Evolutionary conservation across 768 basidiomycete genomes (phyloP).

Genomic region (Tremella fuciformis): DNA sequence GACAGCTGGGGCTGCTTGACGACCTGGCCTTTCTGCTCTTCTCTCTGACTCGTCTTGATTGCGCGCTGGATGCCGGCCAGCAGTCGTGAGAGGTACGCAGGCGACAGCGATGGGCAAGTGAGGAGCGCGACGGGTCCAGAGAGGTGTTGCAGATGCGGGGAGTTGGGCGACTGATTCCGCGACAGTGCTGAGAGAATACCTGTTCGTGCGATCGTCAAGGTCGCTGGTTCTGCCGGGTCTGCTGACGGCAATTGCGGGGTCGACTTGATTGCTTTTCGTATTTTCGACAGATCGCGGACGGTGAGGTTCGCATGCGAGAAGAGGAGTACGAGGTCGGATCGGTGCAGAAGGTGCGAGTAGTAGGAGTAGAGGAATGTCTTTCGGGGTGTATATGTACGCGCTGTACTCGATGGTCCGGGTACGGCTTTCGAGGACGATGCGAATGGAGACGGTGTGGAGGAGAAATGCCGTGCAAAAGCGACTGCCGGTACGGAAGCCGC

Average conservation of each 20-base stretch:
- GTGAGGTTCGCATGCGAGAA: constrained; percentile 72
- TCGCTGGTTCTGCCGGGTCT: constrained; percentile 59
- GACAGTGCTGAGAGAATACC: constrained; percentile 73
- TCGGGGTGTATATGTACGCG: constrained; percentile 71
- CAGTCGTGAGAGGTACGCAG: constrained; percentile 38
- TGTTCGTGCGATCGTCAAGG: constrained; percentile 61
- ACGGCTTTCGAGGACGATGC: background rate
- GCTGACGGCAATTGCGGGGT: constrained; percentile 51
- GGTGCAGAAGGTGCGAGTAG: constrained; percentile 68
- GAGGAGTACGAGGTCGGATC: constrained; percentile 66
- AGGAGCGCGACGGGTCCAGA: constrained; percentile 45
- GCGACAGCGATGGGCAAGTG: constrained; percentile 43
- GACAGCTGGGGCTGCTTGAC: constrained; percentile 53
- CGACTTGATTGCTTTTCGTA: constrained; percentile 66
- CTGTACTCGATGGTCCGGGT: background rate
- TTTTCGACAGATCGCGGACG: constrained; percentile 63
- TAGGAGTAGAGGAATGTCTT: constrained; percentile 78
- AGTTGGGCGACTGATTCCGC: constrained; percentile 65
- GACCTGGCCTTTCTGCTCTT: constrained; percentile 9
- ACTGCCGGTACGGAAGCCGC: background rate
- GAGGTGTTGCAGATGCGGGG: constrained; percentile 59
- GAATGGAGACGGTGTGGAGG: constrained; percentile 11
- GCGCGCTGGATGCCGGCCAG: constrained; percentile 31
- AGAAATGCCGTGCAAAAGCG: background rate
- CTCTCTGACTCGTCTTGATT: constrained; percentile 26